Evolutionary conservation across 1,284 basidiomycete genomes (phyloP).

Genomic region (Phellopilus nigrolimitatus): DNA sequence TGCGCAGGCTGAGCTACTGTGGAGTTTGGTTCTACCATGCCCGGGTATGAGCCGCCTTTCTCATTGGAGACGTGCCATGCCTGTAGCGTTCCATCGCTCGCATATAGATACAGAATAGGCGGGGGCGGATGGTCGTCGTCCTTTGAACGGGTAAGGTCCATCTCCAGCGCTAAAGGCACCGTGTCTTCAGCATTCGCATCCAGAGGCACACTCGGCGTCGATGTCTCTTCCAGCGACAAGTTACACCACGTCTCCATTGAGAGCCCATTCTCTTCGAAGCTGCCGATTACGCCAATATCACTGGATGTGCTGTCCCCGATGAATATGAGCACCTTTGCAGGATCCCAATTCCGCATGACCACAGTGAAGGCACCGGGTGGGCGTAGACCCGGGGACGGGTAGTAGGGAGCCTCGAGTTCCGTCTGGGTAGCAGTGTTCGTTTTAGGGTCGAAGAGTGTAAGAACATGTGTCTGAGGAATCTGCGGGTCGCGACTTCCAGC

Average conservation of each 20-base stretch:
- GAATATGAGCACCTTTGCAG: constrained; percentile 56
- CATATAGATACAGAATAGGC: constrained; percentile 73
- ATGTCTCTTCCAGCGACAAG: constrained; percentile 70
- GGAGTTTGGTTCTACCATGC: constrained; percentile 35
- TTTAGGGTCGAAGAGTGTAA: constrained; percentile 59
- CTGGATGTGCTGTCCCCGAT: constrained; percentile 71
- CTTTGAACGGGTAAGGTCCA: constrained; percentile 62
- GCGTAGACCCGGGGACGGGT: constrained; percentile 48
- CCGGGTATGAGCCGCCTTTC: constrained; percentile 45
- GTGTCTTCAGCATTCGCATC: constrained; percentile 72
- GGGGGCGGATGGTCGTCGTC: constrained; percentile 45
- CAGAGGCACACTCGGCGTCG: constrained; percentile 63
- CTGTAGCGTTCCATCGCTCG: constrained; percentile 75
- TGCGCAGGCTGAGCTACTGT: constrained; percentile 4
- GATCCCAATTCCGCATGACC: constrained; percentile 62
- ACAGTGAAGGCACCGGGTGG: constrained; percentile 53
- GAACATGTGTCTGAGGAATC: constrained; percentile 51
- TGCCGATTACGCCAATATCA: constrained; percentile 69
- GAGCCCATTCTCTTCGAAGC: constrained; percentile 33
- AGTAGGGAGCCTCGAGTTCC: constrained; percentile 46
- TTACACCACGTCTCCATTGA: constrained; percentile 56
- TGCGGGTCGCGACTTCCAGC: constrained; percentile 38
- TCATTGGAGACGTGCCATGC: constrained; percentile 72
- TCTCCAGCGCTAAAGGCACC: constrained; percentile 59
- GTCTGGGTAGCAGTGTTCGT: constrained; percentile 44